Evolutionary conservation across 257 asterid genomes (phyloP), one percentile per base, ranked within the genome.

Genomic region (Nicotiana tomentosiformis): DNA sequence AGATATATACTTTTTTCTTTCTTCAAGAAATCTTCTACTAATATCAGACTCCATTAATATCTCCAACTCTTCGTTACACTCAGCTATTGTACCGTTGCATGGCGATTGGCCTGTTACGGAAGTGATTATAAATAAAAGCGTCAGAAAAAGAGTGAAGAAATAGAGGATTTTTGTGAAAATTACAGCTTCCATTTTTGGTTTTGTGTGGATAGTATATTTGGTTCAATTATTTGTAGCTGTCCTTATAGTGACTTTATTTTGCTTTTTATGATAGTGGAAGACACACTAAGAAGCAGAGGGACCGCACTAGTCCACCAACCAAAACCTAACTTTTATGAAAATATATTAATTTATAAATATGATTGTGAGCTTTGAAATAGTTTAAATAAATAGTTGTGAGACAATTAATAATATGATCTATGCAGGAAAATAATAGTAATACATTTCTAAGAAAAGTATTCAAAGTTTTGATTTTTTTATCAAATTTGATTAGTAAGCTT

Each of bases 41-140:
- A 72, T 6, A 20, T 72, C 79, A 72, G 61, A 72, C 7, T 46
- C 79, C 79, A 72, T 72, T 72, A 72, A 72, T 7, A 72, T 46
- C 79, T 72, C 79, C 23, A 72, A 6, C 4, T 72, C 61, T 72
- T 46, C 79, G 10, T 72, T 23, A 46, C 79, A 72, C 2, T 46
- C 51, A 0, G 39, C 79, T 46, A 72, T 72, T 72, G 79, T 72
- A n/a, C 51, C 79, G 46, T 72, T 72, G 79, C 79, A 72, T 46
- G 49, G 23, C 12, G 79, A 72, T 23, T 72, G 79, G 4, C 61
- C 4, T 10, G 3, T 46, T 11, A n/a, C 61, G 0, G 4, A 72
- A 1, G 20, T 23, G 33, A 46, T 46, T 46, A 72, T 72, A 14
- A 72, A 72, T 72, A 23, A 72, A 6, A 46, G 14, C 2, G 39